Percentiles rank a stretch among this genome's conserved stretches.
These are phyloP conservation scores for Cyathus pygmaeus DNA, from an alignment of 1,284 basidiomycete species.

Conservation along the genomic window DNA sequence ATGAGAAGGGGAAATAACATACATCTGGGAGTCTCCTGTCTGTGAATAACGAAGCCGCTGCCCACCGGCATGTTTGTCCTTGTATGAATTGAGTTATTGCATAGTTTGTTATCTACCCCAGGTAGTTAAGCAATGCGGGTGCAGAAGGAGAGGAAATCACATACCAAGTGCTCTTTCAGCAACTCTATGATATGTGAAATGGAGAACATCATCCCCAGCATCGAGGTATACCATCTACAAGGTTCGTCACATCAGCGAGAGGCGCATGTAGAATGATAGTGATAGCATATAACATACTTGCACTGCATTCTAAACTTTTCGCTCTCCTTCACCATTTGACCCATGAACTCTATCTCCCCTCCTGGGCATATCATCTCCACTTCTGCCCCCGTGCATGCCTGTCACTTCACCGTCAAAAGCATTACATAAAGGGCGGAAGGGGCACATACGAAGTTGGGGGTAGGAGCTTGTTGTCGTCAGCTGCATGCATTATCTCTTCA, in stretches of 20 bases:
- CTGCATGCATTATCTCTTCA: constrained; percentile 73
- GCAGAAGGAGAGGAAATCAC: constrained; percentile 16
- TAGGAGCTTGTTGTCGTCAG: constrained; percentile 67
- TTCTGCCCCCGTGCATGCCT: constrained; percentile 86
- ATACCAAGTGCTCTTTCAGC: constrained; percentile 64
- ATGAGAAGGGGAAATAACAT: constrained; percentile 37
- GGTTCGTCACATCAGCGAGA: not conserved
- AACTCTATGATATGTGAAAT: constrained; percentile 68
- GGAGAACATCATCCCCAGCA: constrained; percentile 89
- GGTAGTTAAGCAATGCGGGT: not conserved
- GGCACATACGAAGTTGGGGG: constrained; percentile 72
- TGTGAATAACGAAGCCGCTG: constrained; percentile 84
- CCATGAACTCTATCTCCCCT: constrained; percentile 86
- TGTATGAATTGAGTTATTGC: constrained; percentile 85
- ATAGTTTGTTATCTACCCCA: constrained; percentile 81
- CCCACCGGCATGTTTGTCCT: constrained; percentile 90
- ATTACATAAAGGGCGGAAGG: not conserved
- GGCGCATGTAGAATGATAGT: not conserved
- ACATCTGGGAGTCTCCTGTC: constrained; percentile 80
- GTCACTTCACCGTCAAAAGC: not conserved
- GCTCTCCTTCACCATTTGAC: constrained; percentile 83
- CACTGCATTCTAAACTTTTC: constrained; percentile 56
- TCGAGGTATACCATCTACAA: constrained; percentile 90
- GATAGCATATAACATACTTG: constrained; percentile 50
- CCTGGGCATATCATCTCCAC: constrained; percentile 86